Base-by-base conservation (phyloP, 148 eudicot genomes). In the Silene latifolia region DNA sequence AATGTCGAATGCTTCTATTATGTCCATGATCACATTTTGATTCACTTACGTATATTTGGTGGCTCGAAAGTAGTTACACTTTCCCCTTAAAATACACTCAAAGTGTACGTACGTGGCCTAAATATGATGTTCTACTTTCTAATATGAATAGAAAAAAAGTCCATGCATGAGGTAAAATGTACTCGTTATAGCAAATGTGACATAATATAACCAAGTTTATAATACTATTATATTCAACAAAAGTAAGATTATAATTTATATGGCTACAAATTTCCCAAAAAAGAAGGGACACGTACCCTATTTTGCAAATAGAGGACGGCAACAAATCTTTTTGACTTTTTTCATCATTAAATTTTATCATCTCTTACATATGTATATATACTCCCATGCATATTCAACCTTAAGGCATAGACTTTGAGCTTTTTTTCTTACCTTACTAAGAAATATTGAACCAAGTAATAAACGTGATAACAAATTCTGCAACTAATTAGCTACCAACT, bases 311-410 rank as follows among this genome's bases (percentile, higher is more conserved):
- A 72, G 70, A 72, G 89, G 97, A 85, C 97, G 97, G 98, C 91
- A 89, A 86, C 96, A 79, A 87, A 93, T 80, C 77, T 73, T 79
- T 79, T 89, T 91, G 93, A 89, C 93, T 85, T 70, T 39, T 70
- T 48, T 47, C 0, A 51, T 24, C 42, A 24, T 23, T 59, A 70
- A 14, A 59, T 70, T 53, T 29, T 61, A 32, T 53, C 24, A 23
- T 9, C 17, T 63, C 24, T 5, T 35, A 10, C 10, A 2, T 21
- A 54, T 70, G 18, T 53, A 51, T 53, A 70, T 53, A 70, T 15
- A 51, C 2, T 70, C 58, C 35, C 73, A 70, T 70, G 73, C 61
- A 70, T 51, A 53, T 70, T 19, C 5, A 64, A 71, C 76, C 76
- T 65, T 71, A 61, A 71, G 76, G 12, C 27, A 25, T 23, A 29